Evolutionary conservation across 345 rosid genomes (phyloP), one percentile per base, ranked within the genome.

Genomic region (Populus alba): DNA sequence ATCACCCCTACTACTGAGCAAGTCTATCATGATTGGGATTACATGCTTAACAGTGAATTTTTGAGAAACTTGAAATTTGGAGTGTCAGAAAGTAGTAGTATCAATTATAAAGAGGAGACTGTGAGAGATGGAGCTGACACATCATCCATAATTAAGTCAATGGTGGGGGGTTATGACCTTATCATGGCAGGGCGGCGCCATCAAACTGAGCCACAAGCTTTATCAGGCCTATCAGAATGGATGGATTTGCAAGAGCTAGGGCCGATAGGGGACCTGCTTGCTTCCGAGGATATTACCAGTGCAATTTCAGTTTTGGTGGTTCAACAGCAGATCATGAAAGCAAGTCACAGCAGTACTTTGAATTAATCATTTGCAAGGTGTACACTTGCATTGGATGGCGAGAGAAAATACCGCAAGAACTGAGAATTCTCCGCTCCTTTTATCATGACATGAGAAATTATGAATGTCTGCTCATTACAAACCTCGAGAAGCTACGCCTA

Each of bases 241-340:
- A 20, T 61, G 10, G 80, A 84, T n/a, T 72, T 61, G 66, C 82
- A 78, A 5, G 87, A 84, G 65, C 82, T 84, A 0, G 84, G 86
- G 39, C 68, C 78, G 38, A 1, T 84, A 13, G 82, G 84, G 1
- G 86, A 84, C 68, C 3, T 81, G 3, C 61, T 84, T 35, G 80
- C 80, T 38, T 74, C 79, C 66, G 25, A 63, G 11, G 87, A 81
- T 35, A 70, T 75, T 57, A 61, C 23, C 29, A 17, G 41, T 37
- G 1, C 71, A 13, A 75, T 68, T 35, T 78, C 80, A 5, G 68
- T 78, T 38, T 51, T 83, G 63, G 83, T 80, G 66, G 57, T 83
- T 63, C 83, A 80, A 45, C 81, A 77, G 22, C 77, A 83, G 67
- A 70, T 83, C 81, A 33, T 73, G 57, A 75, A 66, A 72, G 75